phyloP scores from a whole-genome alignment of 2,329 filamentous ascomycete species.

The Fusarium sp. region DNA sequence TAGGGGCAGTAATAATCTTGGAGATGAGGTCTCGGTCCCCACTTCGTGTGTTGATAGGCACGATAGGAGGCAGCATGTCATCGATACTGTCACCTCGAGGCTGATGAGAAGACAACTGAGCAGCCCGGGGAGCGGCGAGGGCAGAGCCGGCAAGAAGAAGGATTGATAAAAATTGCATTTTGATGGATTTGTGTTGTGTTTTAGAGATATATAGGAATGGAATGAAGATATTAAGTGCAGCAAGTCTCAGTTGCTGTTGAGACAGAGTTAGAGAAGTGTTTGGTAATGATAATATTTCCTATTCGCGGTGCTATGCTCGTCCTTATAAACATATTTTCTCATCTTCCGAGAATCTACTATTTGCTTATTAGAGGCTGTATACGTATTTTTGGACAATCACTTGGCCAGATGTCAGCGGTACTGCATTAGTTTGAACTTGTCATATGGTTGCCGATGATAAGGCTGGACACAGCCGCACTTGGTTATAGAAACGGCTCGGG shows the following conservation, averaged over 20 bases:
- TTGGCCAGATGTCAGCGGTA: not conserved
- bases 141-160: constrained; percentile 7
- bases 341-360: not conserved
- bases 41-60: constrained; percentile 17
- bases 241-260: not conserved
- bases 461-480: not conserved
- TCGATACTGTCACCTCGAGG: constrained; percentile 11
- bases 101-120: not conserved
- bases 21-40: constrained; percentile 45
- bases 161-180: not conserved
- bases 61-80: constrained; percentile 19
- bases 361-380: fast-evolving
- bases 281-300: not conserved
- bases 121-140: constrained; percentile 12
- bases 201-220: fast-evolving
- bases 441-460: not conserved
- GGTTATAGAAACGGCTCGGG: not conserved
- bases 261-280: not conserved
- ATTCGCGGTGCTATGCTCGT: not conserved
- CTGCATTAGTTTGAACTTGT: not conserved
- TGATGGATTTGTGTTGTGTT: not conserved
- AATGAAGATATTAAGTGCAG: not conserved
- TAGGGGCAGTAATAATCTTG: constrained; percentile 47
- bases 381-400: not conserved
- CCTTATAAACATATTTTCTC: not conserved